Evolutionary conservation across 768 basidiomycete genomes (phyloP), one percentile per base, ranked within the genome.

Genomic region (Tylopilus cervinicoccineus): DNA sequence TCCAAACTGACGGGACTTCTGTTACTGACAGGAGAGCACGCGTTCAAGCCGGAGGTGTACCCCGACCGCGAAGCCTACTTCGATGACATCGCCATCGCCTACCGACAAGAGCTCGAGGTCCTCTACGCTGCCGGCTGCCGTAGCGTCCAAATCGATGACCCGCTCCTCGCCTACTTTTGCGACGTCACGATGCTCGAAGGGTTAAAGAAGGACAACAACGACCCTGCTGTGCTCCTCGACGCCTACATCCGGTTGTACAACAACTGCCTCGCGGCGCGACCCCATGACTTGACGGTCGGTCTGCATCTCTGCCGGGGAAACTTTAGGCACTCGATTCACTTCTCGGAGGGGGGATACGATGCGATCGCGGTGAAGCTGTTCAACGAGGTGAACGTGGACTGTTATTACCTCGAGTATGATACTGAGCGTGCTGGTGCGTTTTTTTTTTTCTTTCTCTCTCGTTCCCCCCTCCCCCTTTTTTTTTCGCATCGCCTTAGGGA

Each of bases 171-270:
- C 33, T 88, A 81, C 67, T 86, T 87, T 60, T 90, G 88, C 62
- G 73, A 74, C 48, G 80, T 83, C 51, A 60, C 60, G 1, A 77
- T 77, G 70, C 64, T 76, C 38, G 55, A 73, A 53, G 78, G 76
- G 17, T 83, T 88, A 81, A 73, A 75, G 59, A 73, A 71, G 22
- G 78, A 75, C 36, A 79, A 78, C 0, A 72, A 79, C 17, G 82
- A 89, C 65, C 76, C 80, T 16, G 80, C 78, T 43, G 76, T 76
- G 4, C 72, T 89, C 37, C 72, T 90, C 17, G 78, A 86, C 48
- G 78, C 79, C 64, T 86, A 70, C 51, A 72, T 75, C 57, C 59
- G 66, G 52, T 58, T 71, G 34, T 74, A 72, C 62, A 69, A 67
- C 51, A 63, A 63, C 32, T 65, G 69, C 51, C 56, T 77, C n/a